Conservation (phyloP, 2,329 filamentous ascomycete genomes). For the Monosporascus sp. region DNA sequence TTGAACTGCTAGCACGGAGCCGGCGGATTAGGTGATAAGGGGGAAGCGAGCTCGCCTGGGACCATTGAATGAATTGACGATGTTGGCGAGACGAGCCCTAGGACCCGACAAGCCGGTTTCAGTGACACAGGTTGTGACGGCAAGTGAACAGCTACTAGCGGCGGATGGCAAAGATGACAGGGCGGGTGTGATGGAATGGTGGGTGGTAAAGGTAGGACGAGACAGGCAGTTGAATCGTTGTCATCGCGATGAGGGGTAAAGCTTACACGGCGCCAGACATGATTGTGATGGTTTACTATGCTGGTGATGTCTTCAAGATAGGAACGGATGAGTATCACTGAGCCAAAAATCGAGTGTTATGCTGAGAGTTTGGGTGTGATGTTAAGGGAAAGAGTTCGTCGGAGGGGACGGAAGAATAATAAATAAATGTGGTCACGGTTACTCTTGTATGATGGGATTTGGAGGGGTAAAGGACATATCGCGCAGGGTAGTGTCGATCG, state of each 20-base stretch:
- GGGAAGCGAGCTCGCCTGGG: conserved; percentile 39
- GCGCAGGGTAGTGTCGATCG: neutral
- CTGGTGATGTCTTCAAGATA: neutral
- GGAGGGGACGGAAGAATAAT: conserved; percentile 2
- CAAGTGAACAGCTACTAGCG: conserved; percentile 10
- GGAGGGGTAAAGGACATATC: conserved; percentile 1
- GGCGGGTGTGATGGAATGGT: neutral
- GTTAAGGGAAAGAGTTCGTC: conserved; percentile 7
- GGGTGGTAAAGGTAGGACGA: neutral
- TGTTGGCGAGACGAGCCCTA: conserved; percentile 71
- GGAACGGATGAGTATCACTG: neutral
- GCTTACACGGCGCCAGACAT: conserved; percentile 68
- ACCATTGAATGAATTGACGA: conserved; percentile 57
- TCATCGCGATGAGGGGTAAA: conserved; percentile 13
- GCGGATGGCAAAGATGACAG: neutral
- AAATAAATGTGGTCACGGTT: conserved; percentile 5
- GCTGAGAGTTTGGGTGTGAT: neutral
- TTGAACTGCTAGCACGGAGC: conserved; percentile 21
- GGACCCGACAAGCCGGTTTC: conserved; percentile 25
- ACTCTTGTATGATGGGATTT: conserved; percentile 25
- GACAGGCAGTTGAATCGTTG: conserved; percentile 12
- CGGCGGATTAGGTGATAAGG: conserved; percentile 8
- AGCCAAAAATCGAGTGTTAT: neutral
- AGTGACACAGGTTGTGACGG: conserved; percentile 25
- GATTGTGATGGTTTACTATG: conserved; percentile 28